phyloP scores from a whole-genome alignment of 768 basidiomycete genomes.

The Podaxis sp. region DNA sequence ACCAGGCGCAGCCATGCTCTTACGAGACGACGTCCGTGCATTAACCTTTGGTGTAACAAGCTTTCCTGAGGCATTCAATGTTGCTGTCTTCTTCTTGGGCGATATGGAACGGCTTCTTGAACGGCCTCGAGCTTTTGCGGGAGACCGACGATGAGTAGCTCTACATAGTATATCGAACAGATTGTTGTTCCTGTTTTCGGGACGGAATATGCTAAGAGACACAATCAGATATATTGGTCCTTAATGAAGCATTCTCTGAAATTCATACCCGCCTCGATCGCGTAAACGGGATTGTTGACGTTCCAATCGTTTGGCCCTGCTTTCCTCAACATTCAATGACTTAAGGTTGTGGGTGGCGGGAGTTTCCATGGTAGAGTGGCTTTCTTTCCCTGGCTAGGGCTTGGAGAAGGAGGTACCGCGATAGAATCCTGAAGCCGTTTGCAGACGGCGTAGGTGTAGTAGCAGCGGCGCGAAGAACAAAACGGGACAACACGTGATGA shows the following conservation, averaged over 20 bases:
- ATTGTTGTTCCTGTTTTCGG: conserved; percentile 41
- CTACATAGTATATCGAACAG: conserved; percentile 47
- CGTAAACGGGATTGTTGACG: conserved; percentile 67
- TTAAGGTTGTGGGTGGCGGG: neutral
- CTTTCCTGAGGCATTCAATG: neutral
- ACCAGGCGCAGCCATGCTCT: neutral
- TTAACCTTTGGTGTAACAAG: neutral
- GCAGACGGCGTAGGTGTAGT: neutral
- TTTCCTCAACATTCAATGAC: conserved; percentile 47
- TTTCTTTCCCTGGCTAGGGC: too few relatives aligned
- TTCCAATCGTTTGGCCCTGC: conserved; percentile 56
- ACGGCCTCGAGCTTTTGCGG: conserved; percentile 16
- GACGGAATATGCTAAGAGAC: conserved; percentile 47
- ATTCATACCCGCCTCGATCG: conserved; percentile 63
- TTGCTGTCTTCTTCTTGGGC: conserved; percentile 13
- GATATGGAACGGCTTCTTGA: conserved; percentile 14
- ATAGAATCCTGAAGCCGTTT: neutral
- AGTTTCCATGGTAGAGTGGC: neutral
- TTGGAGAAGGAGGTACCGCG: neutral
- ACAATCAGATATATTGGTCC: neutral
- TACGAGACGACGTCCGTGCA: neutral
- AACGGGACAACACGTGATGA: neutral
- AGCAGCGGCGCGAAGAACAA: neutral
- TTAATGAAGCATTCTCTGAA: neutral
- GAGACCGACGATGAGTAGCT: conserved; percentile 12